Base-by-base conservation (phyloP, 345 rosid species). In the Eucalyptus melliodora region DNA sequence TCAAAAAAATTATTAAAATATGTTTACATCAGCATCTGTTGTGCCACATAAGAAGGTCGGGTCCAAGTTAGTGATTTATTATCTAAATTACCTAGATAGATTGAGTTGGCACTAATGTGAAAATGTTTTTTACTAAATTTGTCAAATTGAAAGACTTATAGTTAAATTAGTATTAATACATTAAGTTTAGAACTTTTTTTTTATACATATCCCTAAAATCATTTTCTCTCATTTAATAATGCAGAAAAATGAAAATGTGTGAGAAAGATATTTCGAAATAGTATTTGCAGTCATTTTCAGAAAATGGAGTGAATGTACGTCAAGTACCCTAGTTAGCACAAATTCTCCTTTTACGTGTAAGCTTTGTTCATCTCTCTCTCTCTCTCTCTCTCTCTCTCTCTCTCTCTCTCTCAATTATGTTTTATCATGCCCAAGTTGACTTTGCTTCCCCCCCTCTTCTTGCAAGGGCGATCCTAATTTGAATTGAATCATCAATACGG, bases 21-120 rank as follows among this genome's bases (percentile, higher is more conserved):
- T 51, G 4, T 51, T 51, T 17, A 51, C 55, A 51, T 51, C 0
- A 16, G 0, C 2, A 0, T 51, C 8, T 2, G 0, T 0, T 51
- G 0, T 51, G 9, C 21, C 55, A 16, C 2, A 51, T 16, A 16
- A 51, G 1, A 0, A 51, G 23, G 2, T 51, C 0, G 4, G 23
- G 55, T 51, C 55, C 9, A 51, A 0, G 4, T 51, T 51, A 17
- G 55, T 51, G 9, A 17, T 51, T 51, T 7, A 2, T 51, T 51
- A 51, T 51, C 23, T 51, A 51, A 51, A 51, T 51, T 1, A 51
- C 9, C 0, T 51, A 0, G 55, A 51, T 51, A 51, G 9, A 51
- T 51, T 51, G 55, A 51, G 55, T 51, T 1, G 9, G 23, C 55
- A 0, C 23, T 0, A 16, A 50, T 50, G 53, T 50, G 3, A 50